Percentiles rank a stretch among this genome's conserved stretches.
Conservation (phyloP, 306 rosid genomes). For the Luffa aegyptiaca region DNA sequence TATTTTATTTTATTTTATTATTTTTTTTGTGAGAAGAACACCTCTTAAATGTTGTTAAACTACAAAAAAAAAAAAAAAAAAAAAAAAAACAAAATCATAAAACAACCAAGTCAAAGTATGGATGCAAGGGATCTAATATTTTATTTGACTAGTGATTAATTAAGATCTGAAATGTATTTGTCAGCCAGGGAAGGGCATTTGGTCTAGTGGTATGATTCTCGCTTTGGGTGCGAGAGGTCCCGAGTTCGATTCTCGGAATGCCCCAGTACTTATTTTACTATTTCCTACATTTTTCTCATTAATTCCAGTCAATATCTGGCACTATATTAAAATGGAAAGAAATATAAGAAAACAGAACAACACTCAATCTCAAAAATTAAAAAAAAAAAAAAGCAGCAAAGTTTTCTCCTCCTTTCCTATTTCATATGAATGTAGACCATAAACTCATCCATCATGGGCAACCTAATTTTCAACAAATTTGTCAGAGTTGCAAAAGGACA, state of each 20-base stretch:
- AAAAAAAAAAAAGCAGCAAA: background rate
- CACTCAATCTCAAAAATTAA: no score
- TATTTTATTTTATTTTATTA: no score
- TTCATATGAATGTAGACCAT: background rate
- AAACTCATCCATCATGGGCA: background rate
- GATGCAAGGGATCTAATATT: background rate
- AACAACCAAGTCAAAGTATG: background rate
- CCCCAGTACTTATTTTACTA: background rate
- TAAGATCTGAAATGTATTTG: no score
- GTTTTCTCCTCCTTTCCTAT: background rate
- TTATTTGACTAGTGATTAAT: background rate
- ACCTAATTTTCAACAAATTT: background rate
- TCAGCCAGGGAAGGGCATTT: background rate
- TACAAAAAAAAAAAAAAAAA: no score
- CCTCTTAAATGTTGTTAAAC: no score
- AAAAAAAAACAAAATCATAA: no score
- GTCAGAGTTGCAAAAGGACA: background rate
- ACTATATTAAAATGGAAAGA: background rate
- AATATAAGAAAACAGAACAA: background rate
- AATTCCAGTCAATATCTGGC: no score
- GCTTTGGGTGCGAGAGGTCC: constrained; percentile 4
- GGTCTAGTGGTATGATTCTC: constrained; percentile 10
- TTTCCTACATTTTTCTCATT: background rate
- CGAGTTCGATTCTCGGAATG: background rate
- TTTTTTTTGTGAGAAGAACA: no score